Evolutionary conservation across 192 early-diverging fungal species (phyloP).

Genomic region (Backusella westeae): DNA sequence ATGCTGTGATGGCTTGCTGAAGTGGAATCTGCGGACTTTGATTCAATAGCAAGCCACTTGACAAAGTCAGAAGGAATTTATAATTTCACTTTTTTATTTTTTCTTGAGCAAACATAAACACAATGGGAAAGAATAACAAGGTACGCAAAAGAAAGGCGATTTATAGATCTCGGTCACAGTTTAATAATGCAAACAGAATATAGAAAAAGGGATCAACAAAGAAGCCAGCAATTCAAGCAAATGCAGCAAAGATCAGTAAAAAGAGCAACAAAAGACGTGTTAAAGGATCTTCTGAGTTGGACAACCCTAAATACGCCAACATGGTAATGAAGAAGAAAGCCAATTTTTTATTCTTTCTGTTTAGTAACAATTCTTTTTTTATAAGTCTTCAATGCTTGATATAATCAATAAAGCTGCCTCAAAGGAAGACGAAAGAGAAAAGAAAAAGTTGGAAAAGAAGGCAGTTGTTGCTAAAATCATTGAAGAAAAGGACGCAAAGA

Average conservation of each 20-base stretch:
- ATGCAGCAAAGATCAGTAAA: conserved; percentile 1
- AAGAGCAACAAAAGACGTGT: conserved; percentile 5
- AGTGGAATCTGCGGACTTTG: neutral
- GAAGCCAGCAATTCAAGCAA: neutral
- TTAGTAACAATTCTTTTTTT: neutral
- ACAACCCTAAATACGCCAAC: conserved; percentile 13
- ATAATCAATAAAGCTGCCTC: conserved; percentile 2
- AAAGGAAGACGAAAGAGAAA: neutral
- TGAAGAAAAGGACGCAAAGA: conserved; percentile 3
- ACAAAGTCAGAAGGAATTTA: neutral
- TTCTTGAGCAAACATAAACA: neutral
- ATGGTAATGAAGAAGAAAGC: neutral
- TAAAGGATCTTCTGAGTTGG: conserved; percentile 9
- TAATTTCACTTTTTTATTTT: neutral
- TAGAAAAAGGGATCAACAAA: neutral
- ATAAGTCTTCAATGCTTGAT: neutral
- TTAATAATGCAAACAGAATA: neutral
- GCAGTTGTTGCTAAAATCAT: conserved; percentile 11
- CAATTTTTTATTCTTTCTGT: neutral
- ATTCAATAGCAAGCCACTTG: neutral
- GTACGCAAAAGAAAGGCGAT: too few relatives aligned
- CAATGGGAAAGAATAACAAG: neutral
- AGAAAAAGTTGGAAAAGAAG: conserved; percentile 4
- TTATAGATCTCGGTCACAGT: neutral
- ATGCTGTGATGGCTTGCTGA: too few relatives aligned